Conservation (phyloP, 805 yeast genomes). For the Zygoascus flipseniorum region DNA sequence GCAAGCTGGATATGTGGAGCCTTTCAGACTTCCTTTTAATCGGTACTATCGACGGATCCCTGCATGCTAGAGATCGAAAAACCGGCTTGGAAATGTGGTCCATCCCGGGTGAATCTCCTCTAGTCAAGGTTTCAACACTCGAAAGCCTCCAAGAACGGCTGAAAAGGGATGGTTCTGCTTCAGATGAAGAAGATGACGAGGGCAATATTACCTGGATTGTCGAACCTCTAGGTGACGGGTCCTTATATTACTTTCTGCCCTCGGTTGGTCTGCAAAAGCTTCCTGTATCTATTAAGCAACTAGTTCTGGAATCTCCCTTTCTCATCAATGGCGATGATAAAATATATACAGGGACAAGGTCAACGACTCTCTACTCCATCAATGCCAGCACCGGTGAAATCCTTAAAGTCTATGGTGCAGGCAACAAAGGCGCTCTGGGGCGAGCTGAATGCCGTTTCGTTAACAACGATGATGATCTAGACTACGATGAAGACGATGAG, state of each 20-base stretch:
- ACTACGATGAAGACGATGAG: constrained; percentile 12
- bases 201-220: constrained; percentile 64
- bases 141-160: neutral
- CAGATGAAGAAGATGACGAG: constrained; percentile 19
- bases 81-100: constrained; percentile 77
- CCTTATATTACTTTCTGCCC: constrained; percentile 69
- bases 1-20: constrained; percentile 35
- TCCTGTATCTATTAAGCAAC: constrained; percentile 69
- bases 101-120: constrained; percentile 53
- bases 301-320: constrained; percentile 80
- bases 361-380: constrained; percentile 65
- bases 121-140: constrained; percentile 37
- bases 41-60: constrained; percentile 78
- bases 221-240: constrained; percentile 83
- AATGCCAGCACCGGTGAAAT: constrained; percentile 70
- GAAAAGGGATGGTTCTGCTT: neutral
- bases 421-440: constrained; percentile 7
- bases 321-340: constrained; percentile 69
- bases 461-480: constrained; percentile 7
- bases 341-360: constrained; percentile 77
- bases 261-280: constrained; percentile 68
- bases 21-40: constrained; percentile 55
- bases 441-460: constrained; percentile 21
- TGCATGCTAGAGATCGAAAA: constrained; percentile 70
- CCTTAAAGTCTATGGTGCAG: constrained; percentile 45